A percentile compares a stretch with the other conserved stretches of the same genome.
Conservation (phyloP, 352 stramenopile species). For the Pythium dissotocum region DNA sequence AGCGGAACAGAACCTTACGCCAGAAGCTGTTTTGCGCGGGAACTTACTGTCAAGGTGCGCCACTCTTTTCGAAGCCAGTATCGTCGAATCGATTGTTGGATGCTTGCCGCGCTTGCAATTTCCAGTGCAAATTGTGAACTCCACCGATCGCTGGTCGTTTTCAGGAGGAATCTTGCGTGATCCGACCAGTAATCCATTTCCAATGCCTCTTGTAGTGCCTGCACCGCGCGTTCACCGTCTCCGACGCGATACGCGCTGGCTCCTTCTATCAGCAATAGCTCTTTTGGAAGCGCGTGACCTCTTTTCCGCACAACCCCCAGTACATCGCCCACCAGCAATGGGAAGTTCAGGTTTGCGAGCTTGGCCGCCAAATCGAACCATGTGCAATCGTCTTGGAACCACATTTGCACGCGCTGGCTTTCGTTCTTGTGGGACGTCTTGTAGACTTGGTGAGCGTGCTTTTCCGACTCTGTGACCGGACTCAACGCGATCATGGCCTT, state of each 20-base stretch:
- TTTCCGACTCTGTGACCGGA: conserved; percentile 52
- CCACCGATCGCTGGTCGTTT: conserved; percentile 43
- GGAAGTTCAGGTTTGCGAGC: conserved; percentile 46
- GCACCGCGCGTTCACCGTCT: conserved; percentile 32
- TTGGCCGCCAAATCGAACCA: conserved; percentile 64
- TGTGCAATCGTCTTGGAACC: conserved; percentile 50
- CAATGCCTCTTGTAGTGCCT: conserved; percentile 37
- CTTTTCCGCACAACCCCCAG: conserved; percentile 35
- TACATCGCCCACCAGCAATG: conserved; percentile 39
- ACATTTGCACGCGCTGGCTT: conserved; percentile 51
- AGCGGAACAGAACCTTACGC: not conserved
- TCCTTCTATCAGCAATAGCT: conserved; percentile 50
- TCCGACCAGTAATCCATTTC: conserved; percentile 43
- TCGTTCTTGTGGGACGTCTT: conserved; percentile 71
- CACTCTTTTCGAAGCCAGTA: conserved; percentile 27
- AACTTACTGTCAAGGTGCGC: conserved; percentile 23
- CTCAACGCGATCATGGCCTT: conserved; percentile 49
- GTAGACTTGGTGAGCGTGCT: conserved; percentile 52
- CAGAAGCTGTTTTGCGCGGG: not conserved
- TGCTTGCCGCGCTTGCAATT: conserved; percentile 30
- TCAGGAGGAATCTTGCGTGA: conserved; percentile 52
- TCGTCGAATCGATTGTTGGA: conserved; percentile 36
- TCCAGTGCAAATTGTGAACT: conserved; percentile 42
- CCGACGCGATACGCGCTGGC: conserved; percentile 40
- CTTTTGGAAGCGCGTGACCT: conserved; percentile 9